Evolutionary conservation across 495 filamentous ascomycete genomes (phyloP), one percentile per base, ranked within the genome.

Genomic region (Aspergillus haitiensis): DNA sequence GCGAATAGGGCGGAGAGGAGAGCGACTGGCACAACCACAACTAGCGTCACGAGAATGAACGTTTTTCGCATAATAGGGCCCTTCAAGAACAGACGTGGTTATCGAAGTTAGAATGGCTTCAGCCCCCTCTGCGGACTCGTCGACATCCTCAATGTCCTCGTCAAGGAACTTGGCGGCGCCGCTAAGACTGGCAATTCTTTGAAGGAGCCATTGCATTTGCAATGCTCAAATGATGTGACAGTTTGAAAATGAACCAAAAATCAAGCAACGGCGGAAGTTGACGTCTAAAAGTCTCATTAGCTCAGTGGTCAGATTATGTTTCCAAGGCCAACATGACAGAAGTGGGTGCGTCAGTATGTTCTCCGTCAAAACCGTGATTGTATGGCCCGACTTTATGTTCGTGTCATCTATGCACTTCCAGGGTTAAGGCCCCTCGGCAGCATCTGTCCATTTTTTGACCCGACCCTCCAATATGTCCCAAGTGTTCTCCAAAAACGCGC

Each of bases 161-260:
- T 46, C n/a, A 21, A 5, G 5, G 0, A 46, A 7, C 5, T 46
- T n/a, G 5, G n/a, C 44, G 21, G 44, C 44, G 10, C 44, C 44
- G n/a, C 44, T 46, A 21, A 46, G 44, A 4, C n/a, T 46, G 5
- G 44, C 33, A 6, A 57, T 18, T 18, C 55, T 18, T 5, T 57
- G 45, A 15, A 57, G 18, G 15, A 39, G 12, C 44, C 44, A 57
- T 32, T 57, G 45, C 33, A 57, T 27, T 16, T 57, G n/a, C 44
- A 57, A 32, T 57, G 44, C 9, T 36, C 11, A 21, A 57, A 33
- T 1, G 55, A n/a, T n/a, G n/a, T n/a, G n/a, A n/a, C n/a, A n/a
- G n/a, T n/a, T n/a, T n/a, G n/a, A n/a, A n/a, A n/a, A n/a, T n/a
- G n/a, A n/a, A n/a, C n/a, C n/a, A n/a, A n/a, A n/a, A n/a, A n/a